Conservation (phyloP, 257 asterid species). For the Nemophila menziesii region DNA sequence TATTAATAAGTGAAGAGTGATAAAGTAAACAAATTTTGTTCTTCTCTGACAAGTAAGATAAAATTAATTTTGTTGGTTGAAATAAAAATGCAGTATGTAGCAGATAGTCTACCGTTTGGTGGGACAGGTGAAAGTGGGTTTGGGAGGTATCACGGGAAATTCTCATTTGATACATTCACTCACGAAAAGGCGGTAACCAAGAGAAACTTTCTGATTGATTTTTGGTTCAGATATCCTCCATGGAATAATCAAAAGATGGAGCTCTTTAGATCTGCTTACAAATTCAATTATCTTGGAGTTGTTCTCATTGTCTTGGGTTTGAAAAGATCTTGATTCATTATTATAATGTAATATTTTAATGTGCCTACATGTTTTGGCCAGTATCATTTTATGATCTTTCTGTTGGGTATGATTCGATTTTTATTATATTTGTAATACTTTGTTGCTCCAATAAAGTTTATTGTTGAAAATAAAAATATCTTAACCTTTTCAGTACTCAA, state of each 20-base stretch:
- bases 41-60: no score
- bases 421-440: no score
- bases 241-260: conserved; percentile 46
- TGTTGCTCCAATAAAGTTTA: no score
- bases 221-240: conserved; percentile 92
- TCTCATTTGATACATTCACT: conserved; percentile 52
- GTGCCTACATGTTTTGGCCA: no score
- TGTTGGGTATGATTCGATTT: no score
- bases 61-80: neutral
- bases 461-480: no score
- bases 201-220: conserved; percentile 39
- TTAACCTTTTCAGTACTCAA: no score
- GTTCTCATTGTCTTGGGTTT: conserved; percentile 47
- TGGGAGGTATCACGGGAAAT: conserved; percentile 76
- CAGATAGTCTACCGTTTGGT: conserved; percentile 65
- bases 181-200: conserved; percentile 43
- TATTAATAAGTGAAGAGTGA: no score
- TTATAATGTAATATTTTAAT: no score
- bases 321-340: conserved; percentile 30
- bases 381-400: no score
- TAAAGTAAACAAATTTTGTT: no score
- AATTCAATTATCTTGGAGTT: conserved; percentile 43
- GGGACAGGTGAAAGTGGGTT: conserved; percentile 77
- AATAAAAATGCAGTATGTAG: conserved; percentile 39
- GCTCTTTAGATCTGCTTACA: conserved; percentile 38